Conservation (phyloP, 2,329 filamentous ascomycete genomes). For the Botrytis byssoidea region DNA sequence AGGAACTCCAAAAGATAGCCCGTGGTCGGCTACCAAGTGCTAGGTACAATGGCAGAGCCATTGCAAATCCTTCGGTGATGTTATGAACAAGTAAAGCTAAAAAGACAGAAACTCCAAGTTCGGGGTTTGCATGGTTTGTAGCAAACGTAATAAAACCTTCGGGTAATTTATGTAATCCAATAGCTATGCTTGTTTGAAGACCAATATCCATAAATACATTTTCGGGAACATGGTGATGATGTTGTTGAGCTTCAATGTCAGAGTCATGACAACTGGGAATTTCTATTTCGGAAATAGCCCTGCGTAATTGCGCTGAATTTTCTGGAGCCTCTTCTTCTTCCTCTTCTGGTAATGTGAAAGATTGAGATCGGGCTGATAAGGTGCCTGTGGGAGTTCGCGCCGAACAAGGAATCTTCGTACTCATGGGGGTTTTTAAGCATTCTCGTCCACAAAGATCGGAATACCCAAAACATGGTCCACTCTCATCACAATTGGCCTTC, state of each 20-base stretch:
- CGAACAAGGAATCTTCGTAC: slow-evolving; percentile 19
- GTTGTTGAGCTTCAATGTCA: slow-evolving; percentile 42
- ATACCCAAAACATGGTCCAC: slow-evolving; percentile 62
- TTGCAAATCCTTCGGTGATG: slow-evolving; percentile 93
- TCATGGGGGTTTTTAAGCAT: slow-evolving; percentile 49
- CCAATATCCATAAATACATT: slow-evolving; percentile 94
- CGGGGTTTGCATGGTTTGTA: slow-evolving; percentile 92
- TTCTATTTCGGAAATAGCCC: slow-evolving; percentile 20
- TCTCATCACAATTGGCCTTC: slow-evolving; percentile 60
- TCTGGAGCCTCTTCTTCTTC: background rate
- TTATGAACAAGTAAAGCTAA: slow-evolving; percentile 97
- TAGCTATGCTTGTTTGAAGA: slow-evolving; percentile 93
- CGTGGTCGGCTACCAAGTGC: slow-evolving; percentile 76
- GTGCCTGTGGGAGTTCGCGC: slow-evolving; percentile 26
- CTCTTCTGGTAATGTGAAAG: slow-evolving; percentile 18
- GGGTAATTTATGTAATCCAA: slow-evolving; percentile 93
- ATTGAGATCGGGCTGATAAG: slow-evolving; percentile 17
- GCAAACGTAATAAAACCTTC: slow-evolving; percentile 89
- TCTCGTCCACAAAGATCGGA: slow-evolving; percentile 64
- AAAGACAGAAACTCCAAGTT: slow-evolving; percentile 87
- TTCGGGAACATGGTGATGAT: slow-evolving; percentile 92
- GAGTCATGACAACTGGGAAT: slow-evolving; percentile 25
- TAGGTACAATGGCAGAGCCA: slow-evolving; percentile 90
- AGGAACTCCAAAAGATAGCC: slow-evolving; percentile 79
- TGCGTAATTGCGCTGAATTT: slow-evolving; percentile 11